These are phyloP conservation scores for Papiliotrema terrestris DNA, from an alignment of 1,284 basidiomycete genomes.

Conservation along the genomic window DNA sequence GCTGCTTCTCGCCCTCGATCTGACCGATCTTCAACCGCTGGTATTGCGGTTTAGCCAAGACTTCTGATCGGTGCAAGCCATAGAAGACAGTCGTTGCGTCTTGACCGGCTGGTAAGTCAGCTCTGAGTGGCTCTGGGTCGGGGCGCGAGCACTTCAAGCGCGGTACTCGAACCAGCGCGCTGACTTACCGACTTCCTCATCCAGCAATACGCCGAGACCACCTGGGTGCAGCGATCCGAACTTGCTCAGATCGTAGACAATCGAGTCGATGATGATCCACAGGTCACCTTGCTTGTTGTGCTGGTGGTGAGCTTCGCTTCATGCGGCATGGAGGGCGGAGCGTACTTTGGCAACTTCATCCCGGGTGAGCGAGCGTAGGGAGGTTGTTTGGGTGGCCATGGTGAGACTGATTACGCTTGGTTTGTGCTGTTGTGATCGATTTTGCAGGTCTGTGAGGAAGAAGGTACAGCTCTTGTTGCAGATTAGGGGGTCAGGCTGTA, in stretches of 20 bases:
- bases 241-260: conserved; percentile 74
- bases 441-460: background rate
- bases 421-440: background rate
- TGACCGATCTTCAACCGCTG: conserved; percentile 64
- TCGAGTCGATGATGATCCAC: conserved; percentile 78
- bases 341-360: conserved; percentile 52
- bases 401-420: background rate
- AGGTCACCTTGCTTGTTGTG: conserved; percentile 73
- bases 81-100: conserved; percentile 85
- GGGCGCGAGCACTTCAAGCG: background rate
- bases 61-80: conserved; percentile 73
- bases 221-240: conserved; percentile 80
- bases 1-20: conserved; percentile 61
- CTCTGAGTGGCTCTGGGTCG: background rate
- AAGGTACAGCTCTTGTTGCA: too few species aligned
- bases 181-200: conserved; percentile 65
- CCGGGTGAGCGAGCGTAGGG: conserved; percentile 42
- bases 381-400: conserved; percentile 16
- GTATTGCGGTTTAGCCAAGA: conserved; percentile 71
- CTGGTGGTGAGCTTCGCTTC: conserved; percentile 44
- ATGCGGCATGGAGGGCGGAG: background rate
- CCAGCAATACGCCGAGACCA: conserved; percentile 67
- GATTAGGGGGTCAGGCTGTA: too few species aligned
- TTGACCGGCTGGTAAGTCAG: conserved; percentile 58
- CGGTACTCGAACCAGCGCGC: background rate